A percentile compares a stretch with the other conserved stretches of the same genome.
Evolutionary conservation across 1,284 basidiomycete genomes (phyloP).

Genomic region (Trichosporon ovoides): DNA sequence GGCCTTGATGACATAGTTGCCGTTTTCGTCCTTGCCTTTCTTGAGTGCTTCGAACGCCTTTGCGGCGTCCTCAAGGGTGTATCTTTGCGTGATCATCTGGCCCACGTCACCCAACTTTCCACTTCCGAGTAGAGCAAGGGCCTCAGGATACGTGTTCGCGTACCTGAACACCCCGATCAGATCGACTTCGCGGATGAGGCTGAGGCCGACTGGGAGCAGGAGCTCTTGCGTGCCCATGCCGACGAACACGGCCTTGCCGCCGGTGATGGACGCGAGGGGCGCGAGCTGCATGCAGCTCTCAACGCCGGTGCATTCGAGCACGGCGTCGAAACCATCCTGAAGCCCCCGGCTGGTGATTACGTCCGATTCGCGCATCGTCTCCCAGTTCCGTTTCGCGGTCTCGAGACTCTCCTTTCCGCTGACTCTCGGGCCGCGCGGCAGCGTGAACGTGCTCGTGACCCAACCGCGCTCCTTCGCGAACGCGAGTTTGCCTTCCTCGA

Average conservation of each 20-base stretch:
- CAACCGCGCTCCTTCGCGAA: conserved; percentile 72
- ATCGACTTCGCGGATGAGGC: conserved; percentile 85
- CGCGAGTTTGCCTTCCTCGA: conserved; percentile 70
- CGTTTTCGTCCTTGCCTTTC: conserved; percentile 67
- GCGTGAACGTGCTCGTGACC: conserved; percentile 64
- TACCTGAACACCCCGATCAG: conserved; percentile 80
- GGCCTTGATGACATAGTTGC: conserved; percentile 77
- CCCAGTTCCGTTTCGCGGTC: conserved; percentile 60
- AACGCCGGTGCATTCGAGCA: conserved; percentile 88
- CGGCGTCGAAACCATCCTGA: conserved; percentile 77
- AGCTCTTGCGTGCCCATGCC: conserved; percentile 89
- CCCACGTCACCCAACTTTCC: conserved; percentile 61
- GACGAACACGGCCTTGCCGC: conserved; percentile 84
- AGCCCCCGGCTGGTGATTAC: conserved; percentile 46
- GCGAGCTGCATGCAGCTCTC: conserved; percentile 84
- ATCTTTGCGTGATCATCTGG: conserved; percentile 75
- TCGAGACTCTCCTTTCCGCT: conserved; percentile 62
- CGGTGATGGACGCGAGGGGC: conserved; percentile 50
- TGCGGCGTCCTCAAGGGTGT: conserved; percentile 61
- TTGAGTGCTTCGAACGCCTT: conserved; percentile 74
- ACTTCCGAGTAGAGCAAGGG: conserved; percentile 65
- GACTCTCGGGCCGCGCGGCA: conserved; percentile 54
- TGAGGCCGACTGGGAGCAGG: conserved; percentile 72
- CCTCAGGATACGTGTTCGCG: conserved; percentile 75
- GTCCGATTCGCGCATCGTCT: conserved; percentile 37